Percentiles rank a stretch among this genome's conserved stretches.
Evolutionary conservation across 345 rosid genomes (phyloP).

Genomic region (Gynandropsis gynandra): DNA sequence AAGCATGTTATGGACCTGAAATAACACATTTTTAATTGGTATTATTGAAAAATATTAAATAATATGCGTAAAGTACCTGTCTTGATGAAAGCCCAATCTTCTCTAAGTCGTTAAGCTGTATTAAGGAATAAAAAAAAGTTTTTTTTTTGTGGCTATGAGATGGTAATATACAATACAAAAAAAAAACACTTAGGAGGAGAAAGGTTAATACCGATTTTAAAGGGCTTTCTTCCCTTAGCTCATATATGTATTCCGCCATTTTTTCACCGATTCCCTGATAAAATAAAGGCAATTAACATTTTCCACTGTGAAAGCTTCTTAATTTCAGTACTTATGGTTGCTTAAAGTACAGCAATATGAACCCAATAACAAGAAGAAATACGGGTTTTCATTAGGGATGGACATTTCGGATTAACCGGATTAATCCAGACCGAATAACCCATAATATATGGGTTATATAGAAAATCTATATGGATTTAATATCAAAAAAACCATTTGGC

Average conservation of each 20-base stretch:
- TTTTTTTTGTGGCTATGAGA: too few species aligned
- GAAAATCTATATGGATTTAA: too few species aligned
- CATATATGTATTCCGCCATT: constrained; percentile 64
- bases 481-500: too few species aligned
- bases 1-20: constrained; percentile 56
- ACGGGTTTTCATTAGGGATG: too few species aligned
- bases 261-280: constrained; percentile 73
- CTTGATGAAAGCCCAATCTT: constrained; percentile 85
- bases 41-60: not conserved
- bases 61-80: constrained; percentile 31
- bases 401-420: too few species aligned
- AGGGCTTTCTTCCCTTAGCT: constrained; percentile 63
- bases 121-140: constrained; percentile 4
- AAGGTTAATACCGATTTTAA: constrained; percentile 44
- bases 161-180: too few species aligned
- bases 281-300: not conserved
- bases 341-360: too few species aligned
- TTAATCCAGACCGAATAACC: too few species aligned
- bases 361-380: too few species aligned
- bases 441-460: too few species aligned
- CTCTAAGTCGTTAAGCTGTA: constrained; percentile 67
- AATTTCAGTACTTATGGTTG: too few species aligned
- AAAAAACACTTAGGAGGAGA: not conserved
- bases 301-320: too few species aligned
- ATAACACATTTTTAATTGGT: not conserved